Conservation (phyloP, 202 grass and related monocot species). For the Panicum virgatum region DNA sequence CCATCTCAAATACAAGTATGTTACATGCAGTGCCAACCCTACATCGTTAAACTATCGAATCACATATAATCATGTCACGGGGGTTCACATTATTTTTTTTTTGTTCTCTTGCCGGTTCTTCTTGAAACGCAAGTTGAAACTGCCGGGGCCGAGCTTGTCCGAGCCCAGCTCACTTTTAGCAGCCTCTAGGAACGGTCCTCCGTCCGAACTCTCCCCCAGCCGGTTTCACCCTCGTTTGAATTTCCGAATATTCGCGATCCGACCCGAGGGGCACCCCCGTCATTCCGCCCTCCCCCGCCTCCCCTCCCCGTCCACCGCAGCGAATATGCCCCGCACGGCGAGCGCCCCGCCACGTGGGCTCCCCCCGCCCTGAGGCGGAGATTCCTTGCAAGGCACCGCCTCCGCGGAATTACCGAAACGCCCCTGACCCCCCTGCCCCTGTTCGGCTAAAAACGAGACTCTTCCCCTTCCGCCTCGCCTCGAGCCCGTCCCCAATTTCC, state of each 20-base stretch:
- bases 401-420: background rate
- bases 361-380: background rate
- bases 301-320: background rate
- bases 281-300: background rate
- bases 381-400: constrained; percentile 6
- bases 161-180: background rate
- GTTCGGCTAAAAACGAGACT: background rate
- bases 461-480: no score
- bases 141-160: background rate
- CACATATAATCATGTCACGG: background rate
- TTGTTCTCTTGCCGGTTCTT: no score
- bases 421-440: background rate
- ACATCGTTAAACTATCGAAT: background rate
- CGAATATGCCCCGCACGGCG: constrained; percentile 29
- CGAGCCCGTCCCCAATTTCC: background rate
- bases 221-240: background rate
- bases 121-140: no score
- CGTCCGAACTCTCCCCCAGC: background rate
- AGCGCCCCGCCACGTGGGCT: background rate
- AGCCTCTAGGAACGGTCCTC: constrained; percentile 14
- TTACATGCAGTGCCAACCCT: background rate
- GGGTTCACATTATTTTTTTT: background rate
- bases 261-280: background rate
- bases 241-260: constrained; percentile 23
- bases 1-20: background rate